Percentiles rank a stretch among this genome's conserved stretches.
Evolutionary conservation across 176 grass and related monocot genomes (phyloP).

Genomic region (bread wheat (Triticum aestivum)): IWGSC_CS_RefSeq_v2.1 NC_057795.1:4533765-4534264

Average conservation of each 20-base stretch:
- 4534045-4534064: constrained; percentile 90
- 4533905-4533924: constrained; percentile 89
- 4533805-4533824: neutral
- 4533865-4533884: constrained; percentile 98
- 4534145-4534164: constrained; percentile 73
- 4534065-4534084: constrained; percentile 72
- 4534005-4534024: neutral
- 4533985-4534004: neutral
- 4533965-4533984: neutral
- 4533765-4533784: constrained; percentile 81
- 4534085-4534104: constrained; percentile 86
- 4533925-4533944: constrained; percentile 83
- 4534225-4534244: constrained; percentile 49
- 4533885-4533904: constrained; percentile 96
- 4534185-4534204: constrained; percentile 45
- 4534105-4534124: constrained; percentile 71
- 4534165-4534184: constrained; percentile 59
- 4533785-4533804: constrained; percentile 19
- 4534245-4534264: constrained; percentile 42
- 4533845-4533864: constrained; percentile 86
- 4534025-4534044: constrained; percentile 99
- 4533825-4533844: neutral
- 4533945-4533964: constrained; percentile 8
- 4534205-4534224: constrained; percentile 44
- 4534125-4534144: constrained; percentile 57